Percentiles rank a stretch among this genome's conserved stretches.
Conservation (phyloP, 768 basidiomycete species). For the Tulasnella sp. region DNA sequence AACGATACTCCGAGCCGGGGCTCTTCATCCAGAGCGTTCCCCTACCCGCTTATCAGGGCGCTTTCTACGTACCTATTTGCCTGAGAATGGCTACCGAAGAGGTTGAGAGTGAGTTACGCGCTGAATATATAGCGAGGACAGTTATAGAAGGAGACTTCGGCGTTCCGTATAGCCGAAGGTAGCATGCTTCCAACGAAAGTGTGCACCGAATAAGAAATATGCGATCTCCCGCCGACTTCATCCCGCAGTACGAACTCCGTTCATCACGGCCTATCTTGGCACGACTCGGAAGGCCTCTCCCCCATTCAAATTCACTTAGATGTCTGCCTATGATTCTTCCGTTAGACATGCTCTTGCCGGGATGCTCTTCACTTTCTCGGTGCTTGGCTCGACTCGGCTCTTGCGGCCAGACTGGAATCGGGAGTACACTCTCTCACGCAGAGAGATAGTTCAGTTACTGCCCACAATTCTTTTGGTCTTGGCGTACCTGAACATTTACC, state of each 20-base stretch:
- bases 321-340: not conserved
- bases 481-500: not conserved
- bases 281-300: not conserved
- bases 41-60: no score
- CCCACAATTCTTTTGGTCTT: not conserved
- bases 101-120: not conserved
- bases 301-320: not conserved
- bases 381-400: not conserved
- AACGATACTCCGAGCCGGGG: no score
- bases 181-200: not conserved
- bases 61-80: no score
- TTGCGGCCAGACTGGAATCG: not conserved
- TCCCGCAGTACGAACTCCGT: not conserved
- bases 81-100: not conserved
- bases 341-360: not conserved
- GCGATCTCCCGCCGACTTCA: constrained; percentile 2
- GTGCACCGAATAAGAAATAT: not conserved
- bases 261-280: not conserved
- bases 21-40: no score
- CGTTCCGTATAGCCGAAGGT: not conserved
- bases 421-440: not conserved
- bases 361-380: not conserved
- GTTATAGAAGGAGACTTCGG: not conserved
- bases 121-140: not conserved
- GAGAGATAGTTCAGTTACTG: not conserved